These are phyloP conservation scores for Chrysanthemum lavandulifolium DNA, from an alignment of 129 eudicot genomes.

Conservation along the genomic window DNA sequence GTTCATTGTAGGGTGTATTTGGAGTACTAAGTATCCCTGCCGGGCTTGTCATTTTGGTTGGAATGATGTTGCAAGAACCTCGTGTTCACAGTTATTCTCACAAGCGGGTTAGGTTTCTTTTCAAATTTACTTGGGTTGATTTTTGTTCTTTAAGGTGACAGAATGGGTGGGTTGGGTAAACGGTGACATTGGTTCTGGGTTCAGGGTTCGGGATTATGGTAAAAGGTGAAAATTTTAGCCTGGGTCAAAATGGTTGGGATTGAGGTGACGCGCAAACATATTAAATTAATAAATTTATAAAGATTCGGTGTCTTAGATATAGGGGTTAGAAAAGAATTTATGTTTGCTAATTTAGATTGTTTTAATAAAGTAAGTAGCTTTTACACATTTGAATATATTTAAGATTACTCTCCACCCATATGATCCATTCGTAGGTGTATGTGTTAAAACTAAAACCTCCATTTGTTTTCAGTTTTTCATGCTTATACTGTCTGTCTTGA, in stretches of 20 bases:
- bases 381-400: neutral
- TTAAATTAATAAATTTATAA: no score
- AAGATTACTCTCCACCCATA: neutral
- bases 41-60: slow-evolving; percentile 62
- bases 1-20: slow-evolving; percentile 61
- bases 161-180: neutral
- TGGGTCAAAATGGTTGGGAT: neutral
- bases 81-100: slow-evolving; percentile 46
- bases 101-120: slow-evolving; percentile 56
- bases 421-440: neutral
- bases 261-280: neutral
- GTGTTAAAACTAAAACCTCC: neutral
- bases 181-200: no score
- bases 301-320: neutral
- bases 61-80: slow-evolving; percentile 68
- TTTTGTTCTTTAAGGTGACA: neutral
- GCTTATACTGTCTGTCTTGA: neutral
- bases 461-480: neutral
- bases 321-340: neutral
- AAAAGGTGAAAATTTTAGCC: neutral
- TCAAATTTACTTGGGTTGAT: slow-evolving; percentile 1
- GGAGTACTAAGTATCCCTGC: slow-evolving; percentile 72
- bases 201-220: neutral
- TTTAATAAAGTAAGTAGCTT: neutral
- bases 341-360: neutral